These are phyloP conservation scores for Curvularia hawaiiensis DNA, from an alignment of 2,329 filamentous ascomycete species.

Conservation along the genomic window DNA sequence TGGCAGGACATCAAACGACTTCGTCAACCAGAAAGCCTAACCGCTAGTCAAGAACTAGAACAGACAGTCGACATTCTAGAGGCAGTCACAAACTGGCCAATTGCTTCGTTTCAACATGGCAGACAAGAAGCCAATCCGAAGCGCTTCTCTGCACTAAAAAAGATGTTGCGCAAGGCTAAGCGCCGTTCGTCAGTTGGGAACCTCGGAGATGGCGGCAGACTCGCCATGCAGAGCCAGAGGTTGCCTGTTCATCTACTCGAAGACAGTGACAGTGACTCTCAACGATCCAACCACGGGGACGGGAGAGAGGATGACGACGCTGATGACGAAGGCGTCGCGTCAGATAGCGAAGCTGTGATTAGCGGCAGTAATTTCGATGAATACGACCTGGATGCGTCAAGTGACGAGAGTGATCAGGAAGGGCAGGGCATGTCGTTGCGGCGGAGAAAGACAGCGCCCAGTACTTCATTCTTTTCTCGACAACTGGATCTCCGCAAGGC, in stretches of 20 bases:
- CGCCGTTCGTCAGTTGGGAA: conserved; percentile 56
- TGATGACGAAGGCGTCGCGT: conserved; percentile 38
- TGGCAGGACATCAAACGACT: conserved; percentile 74
- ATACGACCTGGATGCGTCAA: conserved; percentile 44
- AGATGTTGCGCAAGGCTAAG: conserved; percentile 66
- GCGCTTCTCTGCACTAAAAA: conserved; percentile 64
- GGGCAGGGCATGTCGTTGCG: conserved; percentile 19
- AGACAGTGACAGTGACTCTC: conserved; percentile 44
- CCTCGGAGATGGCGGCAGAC: conserved; percentile 62
- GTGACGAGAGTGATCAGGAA: conserved; percentile 30
- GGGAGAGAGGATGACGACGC: conserved; percentile 18
- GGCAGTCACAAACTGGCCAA: conserved; percentile 57
- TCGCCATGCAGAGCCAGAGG: conserved; percentile 78
- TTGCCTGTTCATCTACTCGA: conserved; percentile 64
- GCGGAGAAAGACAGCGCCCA: conserved; percentile 30
- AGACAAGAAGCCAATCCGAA: conserved; percentile 50
- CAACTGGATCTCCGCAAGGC: conserved; percentile 37
- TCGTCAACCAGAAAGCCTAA: conserved; percentile 44
- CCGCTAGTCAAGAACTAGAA: conserved; percentile 52
- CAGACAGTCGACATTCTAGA: conserved; percentile 53
- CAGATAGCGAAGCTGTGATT: conserved; percentile 37
- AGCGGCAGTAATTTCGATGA: conserved; percentile 42
- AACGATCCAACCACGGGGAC: conserved; percentile 27
- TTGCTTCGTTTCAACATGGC: conserved; percentile 58
- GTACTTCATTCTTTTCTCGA: conserved; percentile 33